Evolutionary conservation across 2,329 filamentous ascomycete genomes (phyloP), one percentile per base, ranked within the genome.

Genomic region (Albifimbria verrucaria): DNA sequence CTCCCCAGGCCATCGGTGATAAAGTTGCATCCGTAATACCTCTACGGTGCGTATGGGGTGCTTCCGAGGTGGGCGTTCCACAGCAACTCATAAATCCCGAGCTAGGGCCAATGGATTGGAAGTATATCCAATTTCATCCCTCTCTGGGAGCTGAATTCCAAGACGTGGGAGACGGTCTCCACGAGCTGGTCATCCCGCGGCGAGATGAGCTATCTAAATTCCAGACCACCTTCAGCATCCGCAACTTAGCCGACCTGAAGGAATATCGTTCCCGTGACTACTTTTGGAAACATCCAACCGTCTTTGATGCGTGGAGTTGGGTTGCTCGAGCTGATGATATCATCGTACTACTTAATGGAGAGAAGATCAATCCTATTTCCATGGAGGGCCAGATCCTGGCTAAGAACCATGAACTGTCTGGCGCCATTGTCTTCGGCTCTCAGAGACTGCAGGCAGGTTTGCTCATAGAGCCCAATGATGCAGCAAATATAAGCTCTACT

Each of bases 341-440:
- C 21, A 52, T 52, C 23, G 51, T 52, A 12, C 49, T 52, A 21
- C 36, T 52, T 21, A 52, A 52, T 32, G 51, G 51, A 18, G 51
- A 52, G 25, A 52, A 52, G 20, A 52, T 32, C 10, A 52, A 52
- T 21, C 51, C 51, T 3, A 22, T 52, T 10, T 52, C 51, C 12
- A 47, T 49, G 42, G 51, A 52, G 20, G 22, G 49, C 12, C 46
- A 52, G 12, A 44, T 52, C 26, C 15, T 49, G 12, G 45, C 51
- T 22, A 48, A 23, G 10, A 43, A 52, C 24, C 28, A 22, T 7
- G 28, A 52, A 42, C 15, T 52, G 7, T 20, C 20, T 20, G 49
- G 49, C 17, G 49, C 24, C 15, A 20, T 51, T 18, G 49, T 51
- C n/a, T 21, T 46, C 12, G 49, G 49, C 20, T 26, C 49, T 11